Conservation (phyloP, 2,329 filamentous ascomycete genomes). For the Monosporascus sp. region DNA sequence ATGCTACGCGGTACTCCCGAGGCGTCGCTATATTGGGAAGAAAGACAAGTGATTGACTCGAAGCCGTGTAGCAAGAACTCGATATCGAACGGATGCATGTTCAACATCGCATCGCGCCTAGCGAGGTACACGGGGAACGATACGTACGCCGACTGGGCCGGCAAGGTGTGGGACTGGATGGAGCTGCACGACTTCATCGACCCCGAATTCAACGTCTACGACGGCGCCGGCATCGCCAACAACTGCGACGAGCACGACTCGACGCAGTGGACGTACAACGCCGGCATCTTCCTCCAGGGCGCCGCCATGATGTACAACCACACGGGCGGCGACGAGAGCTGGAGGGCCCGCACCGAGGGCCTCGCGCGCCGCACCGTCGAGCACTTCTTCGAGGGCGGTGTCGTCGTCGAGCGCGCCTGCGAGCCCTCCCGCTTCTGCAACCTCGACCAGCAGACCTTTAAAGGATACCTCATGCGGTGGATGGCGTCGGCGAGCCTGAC, state of each 20-base stretch:
- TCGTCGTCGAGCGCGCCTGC: slow-evolving; percentile 64
- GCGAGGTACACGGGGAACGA: slow-evolving; percentile 73
- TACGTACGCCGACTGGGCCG: slow-evolving; percentile 74
- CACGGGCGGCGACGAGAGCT: slow-evolving; percentile 43
- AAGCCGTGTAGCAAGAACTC: slow-evolving; percentile 47
- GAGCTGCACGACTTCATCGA: slow-evolving; percentile 50
- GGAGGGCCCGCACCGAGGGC: slow-evolving; percentile 55
- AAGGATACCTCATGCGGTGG: slow-evolving; percentile 69
- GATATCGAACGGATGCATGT: slow-evolving; percentile 65
- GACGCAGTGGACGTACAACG: slow-evolving; percentile 66
- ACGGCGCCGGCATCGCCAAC: slow-evolving; percentile 41
- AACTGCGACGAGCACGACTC: slow-evolving; percentile 49
- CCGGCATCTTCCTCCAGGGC: slow-evolving; percentile 60
- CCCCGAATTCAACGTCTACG: slow-evolving; percentile 49
- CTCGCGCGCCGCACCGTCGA: slow-evolving; percentile 45
- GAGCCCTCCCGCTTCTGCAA: slow-evolving; percentile 59
- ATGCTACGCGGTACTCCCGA: too few relatives aligned
- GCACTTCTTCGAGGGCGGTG: slow-evolving; percentile 50
- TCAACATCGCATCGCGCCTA: slow-evolving; percentile 65
- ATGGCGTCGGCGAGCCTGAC: slow-evolving; percentile 50
- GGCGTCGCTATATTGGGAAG: too few relatives aligned
- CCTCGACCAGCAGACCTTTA: slow-evolving; percentile 69
- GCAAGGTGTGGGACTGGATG: slow-evolving; percentile 65
- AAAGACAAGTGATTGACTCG: too few relatives aligned
- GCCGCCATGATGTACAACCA: slow-evolving; percentile 59